A percentile compares a stretch with the other conserved stretches of the same genome.
Evolutionary conservation across 441 rosid genomes (phyloP).

Genomic region (Adansonia gregorii): DNA sequence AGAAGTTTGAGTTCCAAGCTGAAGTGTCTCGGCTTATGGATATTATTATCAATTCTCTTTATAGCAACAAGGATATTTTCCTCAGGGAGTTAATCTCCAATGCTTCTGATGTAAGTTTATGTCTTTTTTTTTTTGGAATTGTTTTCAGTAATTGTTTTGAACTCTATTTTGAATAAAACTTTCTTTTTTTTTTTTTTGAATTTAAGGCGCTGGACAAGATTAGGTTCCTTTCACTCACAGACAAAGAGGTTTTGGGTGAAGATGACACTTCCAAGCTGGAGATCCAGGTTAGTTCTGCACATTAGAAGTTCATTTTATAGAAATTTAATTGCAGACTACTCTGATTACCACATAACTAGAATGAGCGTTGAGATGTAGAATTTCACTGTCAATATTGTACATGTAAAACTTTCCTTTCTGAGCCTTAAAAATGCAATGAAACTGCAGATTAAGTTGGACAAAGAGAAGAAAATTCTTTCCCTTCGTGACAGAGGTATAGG

Average conservation of each 20-base stretch:
- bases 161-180: neutral
- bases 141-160: neutral
- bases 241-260: slow-evolving; percentile 88
- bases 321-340: neutral
- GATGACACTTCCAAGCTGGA: slow-evolving; percentile 90
- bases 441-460: slow-evolving; percentile 85
- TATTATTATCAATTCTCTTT: slow-evolving; percentile 90
- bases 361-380: neutral
- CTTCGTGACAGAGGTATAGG: slow-evolving; percentile 96
- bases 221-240: slow-evolving; percentile 88
- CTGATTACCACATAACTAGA: neutral
- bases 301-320: neutral
- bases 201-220: slow-evolving; percentile 85
- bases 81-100: slow-evolving; percentile 92
- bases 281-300: slow-evolving; percentile 67
- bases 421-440: neutral
- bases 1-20: slow-evolving; percentile 94
- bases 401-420: neutral
- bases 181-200: slow-evolving; percentile 13
- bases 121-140: neutral
- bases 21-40: slow-evolving; percentile 98
- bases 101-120: slow-evolving; percentile 83
- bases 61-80: slow-evolving; percentile 96
- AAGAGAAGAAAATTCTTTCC: slow-evolving; percentile 75
- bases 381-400: neutral